Evolutionary conservation across 352 stramenopile species (phyloP), one percentile per base, ranked within the genome.

Genomic region (Globisporangium heterothallicum): DNA sequence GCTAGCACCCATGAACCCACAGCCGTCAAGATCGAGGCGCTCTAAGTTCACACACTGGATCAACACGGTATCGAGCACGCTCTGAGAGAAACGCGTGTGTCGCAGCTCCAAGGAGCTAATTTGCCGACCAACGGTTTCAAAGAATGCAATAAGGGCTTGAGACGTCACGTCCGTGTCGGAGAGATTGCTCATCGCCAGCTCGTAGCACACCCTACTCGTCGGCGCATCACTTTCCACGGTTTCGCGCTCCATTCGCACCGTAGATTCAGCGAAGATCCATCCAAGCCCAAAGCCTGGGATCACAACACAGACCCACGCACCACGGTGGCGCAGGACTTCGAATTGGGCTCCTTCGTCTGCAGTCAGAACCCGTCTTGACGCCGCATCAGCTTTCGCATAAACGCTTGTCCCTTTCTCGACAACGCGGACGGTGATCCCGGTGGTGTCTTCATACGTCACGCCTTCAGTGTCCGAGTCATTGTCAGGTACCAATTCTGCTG

Each of bases 31-130:
- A 14, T 59, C 53, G 18, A 59, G 45, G 0, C 26, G 42, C 45
- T 59, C 43, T 16, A 59, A 26, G 1, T 13, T 24, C n/a, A 29
- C 24, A 36, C 53, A 59, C 34, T 52, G 21, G 19, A 5, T 3
- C 38, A 52, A 6, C 12, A 53, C 42, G 25, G 21, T 16, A 21
- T 35, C 27, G 18, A 59, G 13, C 13, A 48, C 7, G 3, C 5
- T 10, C 25, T 25, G 21, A 24, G 19, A 14, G 4, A 59, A 26
- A 7, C 32, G 53, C 6, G 43, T 22, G 43, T 46, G 29, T 4
- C 42, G 53, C 25, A 59, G 29, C 32, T 52, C 42, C 22, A 59
- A 36, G 4, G 30, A 42, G 24, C n/a, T 41, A 27, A 59, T 42
- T n/a, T 30, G 43, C 4, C 21, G 14, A n/a, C 53, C 53, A 19